Conservation (phyloP, 2,329 filamentous ascomycete species). For the Mariannaea sp. region DNA sequence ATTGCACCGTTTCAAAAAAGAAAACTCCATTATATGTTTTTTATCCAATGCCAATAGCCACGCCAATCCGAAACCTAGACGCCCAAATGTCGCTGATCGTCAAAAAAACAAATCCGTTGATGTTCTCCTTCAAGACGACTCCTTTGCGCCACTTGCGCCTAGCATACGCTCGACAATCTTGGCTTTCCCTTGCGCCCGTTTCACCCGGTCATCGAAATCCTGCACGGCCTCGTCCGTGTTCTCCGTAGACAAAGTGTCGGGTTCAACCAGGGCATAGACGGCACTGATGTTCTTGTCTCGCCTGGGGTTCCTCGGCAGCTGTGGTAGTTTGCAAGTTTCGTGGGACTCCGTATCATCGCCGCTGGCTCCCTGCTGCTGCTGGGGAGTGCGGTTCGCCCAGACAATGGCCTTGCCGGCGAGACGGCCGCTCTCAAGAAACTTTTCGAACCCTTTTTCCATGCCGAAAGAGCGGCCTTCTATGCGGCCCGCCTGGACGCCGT, state of each 20-base stretch:
- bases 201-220: conserved; percentile 88
- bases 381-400: conserved; percentile 75
- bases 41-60: conserved; percentile 10
- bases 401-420: conserved; percentile 78
- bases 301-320: conserved; percentile 63
- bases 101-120: conserved; percentile 9
- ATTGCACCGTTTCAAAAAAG: too few relatives aligned
- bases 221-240: conserved; percentile 90
- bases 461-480: conserved; percentile 91
- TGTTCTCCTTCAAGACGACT: conserved; percentile 16
- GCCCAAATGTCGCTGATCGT: conserved; percentile 8
- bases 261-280: conserved; percentile 79
- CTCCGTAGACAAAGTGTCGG: conserved; percentile 73
- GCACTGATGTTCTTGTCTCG: conserved; percentile 77
- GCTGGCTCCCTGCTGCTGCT: conserved; percentile 19
- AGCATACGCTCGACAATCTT: conserved; percentile 81
- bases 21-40: conserved; percentile 12
- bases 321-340: conserved; percentile 40
- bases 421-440: conserved; percentile 80
- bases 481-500: conserved; percentile 77
- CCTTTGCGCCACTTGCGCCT: conserved; percentile 36
- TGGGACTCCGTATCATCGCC: not conserved
- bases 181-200: conserved; percentile 79
- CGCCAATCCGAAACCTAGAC: conserved; percentile 15
- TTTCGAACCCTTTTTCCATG: conserved; percentile 90